These are phyloP conservation scores for Alternaria brassicae DNA, from an alignment of 2,329 filamentous ascomycete species.

Conservation along the genomic window DNA sequence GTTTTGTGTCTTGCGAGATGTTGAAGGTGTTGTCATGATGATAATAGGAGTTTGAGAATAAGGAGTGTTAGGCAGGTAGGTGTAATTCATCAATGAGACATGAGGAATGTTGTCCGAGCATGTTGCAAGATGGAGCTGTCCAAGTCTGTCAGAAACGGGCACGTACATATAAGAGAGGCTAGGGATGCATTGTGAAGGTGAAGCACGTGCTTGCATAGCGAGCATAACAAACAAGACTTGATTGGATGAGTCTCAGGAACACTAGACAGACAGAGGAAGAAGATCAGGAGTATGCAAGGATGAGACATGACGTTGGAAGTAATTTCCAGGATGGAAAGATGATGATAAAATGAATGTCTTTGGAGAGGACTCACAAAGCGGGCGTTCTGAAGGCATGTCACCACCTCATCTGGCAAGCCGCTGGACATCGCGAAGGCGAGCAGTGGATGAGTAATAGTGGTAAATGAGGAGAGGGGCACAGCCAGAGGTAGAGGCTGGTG, in stretches of 20 bases:
- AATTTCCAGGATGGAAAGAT: neutral
- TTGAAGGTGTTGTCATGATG: conserved; percentile 87
- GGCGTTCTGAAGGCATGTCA: conserved; percentile 91
- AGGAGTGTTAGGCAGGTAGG: conserved; percentile 80
- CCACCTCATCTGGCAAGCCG: conserved; percentile 80
- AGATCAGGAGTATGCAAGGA: neutral
- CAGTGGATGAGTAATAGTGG: conserved; percentile 4
- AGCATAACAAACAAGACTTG: neutral
- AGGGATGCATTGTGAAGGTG: neutral
- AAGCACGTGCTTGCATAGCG: neutral
- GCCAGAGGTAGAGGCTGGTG: conserved; percentile 1
- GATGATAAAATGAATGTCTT: neutral
- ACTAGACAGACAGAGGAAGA: conserved; percentile 6
- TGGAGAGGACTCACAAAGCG: conserved; percentile 72
- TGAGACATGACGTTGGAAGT: neutral
- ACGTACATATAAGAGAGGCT: neutral
- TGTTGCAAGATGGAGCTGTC: conserved; percentile 91
- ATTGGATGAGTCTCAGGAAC: neutral
- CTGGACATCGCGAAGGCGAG: conserved; percentile 54
- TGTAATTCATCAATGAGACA: conserved; percentile 99
- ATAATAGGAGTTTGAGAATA: conserved; percentile 72
- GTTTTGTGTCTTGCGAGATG: conserved; percentile 81
- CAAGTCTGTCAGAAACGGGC: conserved; percentile 8
- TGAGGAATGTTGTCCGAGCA: conserved; percentile 84
- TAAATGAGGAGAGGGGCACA: conserved; percentile 12